phyloP scores from a whole-genome alignment of 805 yeast species.

The Ogataea dorogensis region DNA sequence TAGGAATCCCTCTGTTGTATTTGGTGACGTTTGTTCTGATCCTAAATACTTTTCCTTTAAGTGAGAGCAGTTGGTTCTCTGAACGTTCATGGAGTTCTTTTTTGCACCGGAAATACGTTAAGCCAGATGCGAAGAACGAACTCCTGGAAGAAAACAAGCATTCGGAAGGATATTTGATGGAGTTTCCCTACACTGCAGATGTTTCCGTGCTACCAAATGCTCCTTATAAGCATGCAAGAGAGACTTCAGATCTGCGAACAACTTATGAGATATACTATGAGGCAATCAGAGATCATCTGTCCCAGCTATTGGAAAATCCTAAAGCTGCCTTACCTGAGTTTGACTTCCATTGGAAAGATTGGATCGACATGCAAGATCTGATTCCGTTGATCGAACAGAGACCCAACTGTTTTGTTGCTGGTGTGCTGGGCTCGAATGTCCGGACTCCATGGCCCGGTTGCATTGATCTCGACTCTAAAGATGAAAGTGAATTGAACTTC shows the following conservation, averaged over 20 bases:
- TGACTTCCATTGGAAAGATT: constrained; percentile 55
- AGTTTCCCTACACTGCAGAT: constrained; percentile 34
- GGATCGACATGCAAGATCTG: constrained; percentile 47
- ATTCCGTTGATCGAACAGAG: constrained; percentile 38
- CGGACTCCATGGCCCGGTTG: constrained; percentile 44
- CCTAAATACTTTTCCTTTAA: constrained; percentile 8
- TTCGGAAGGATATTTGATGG: constrained; percentile 13
- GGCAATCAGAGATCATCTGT: constrained; percentile 32
- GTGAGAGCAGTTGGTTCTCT: not conserved
- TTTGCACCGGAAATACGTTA: constrained; percentile 4
- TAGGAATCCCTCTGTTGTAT: constrained; percentile 24
- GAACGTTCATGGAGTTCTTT: constrained; percentile 4
- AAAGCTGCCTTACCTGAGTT: constrained; percentile 35
- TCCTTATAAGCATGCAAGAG: constrained; percentile 37
- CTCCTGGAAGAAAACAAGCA: constrained; percentile 18
- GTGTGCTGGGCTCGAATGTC: constrained; percentile 40
- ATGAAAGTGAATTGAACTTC: constrained; percentile 24
- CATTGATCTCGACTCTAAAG: constrained; percentile 28
- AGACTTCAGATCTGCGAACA: constrained; percentile 36
- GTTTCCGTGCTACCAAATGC: constrained; percentile 37
- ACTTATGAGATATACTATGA: constrained; percentile 36
- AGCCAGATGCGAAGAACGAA: constrained; percentile 22
- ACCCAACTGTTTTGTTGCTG: constrained; percentile 45
- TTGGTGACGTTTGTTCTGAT: constrained; percentile 18
- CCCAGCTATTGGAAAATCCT: constrained; percentile 25